phyloP scores from a whole-genome alignment of 352 stramenopile genomes.

The Pythium phragmiticola region DNA sequence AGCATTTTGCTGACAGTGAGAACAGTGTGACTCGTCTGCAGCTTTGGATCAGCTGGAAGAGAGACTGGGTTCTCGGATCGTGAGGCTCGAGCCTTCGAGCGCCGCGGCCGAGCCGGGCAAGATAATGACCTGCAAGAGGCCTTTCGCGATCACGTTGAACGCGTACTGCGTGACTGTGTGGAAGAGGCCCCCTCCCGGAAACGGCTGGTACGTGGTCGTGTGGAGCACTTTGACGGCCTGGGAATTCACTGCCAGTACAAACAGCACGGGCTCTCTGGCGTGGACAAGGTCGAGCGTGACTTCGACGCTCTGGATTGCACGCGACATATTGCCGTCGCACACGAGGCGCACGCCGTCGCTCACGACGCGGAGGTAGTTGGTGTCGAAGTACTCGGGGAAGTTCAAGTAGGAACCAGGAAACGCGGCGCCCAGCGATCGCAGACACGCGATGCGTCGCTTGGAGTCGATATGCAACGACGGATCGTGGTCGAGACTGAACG shows the following conservation, averaged over 20 bases:
- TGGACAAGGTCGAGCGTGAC: constrained; percentile 13
- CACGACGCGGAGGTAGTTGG: background rate
- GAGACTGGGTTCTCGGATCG: constrained; percentile 11
- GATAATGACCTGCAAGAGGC: constrained; percentile 10
- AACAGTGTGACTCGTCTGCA: too few relatives aligned
- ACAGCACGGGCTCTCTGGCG: background rate
- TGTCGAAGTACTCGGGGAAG: background rate
- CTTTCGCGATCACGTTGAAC: background rate
- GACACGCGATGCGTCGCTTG: background rate
- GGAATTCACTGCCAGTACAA: constrained; percentile 7
- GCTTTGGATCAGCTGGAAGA: too few relatives aligned
- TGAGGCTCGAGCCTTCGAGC: constrained; percentile 9
- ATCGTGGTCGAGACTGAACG: background rate
- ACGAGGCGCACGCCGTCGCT: constrained; percentile 9
- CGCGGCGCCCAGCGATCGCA: background rate
- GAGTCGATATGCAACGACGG: too few relatives aligned
- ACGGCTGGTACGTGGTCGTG: constrained; percentile 9
- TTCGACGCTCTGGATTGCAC: background rate
- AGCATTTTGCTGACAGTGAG: too few relatives aligned
- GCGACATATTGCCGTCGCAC: background rate
- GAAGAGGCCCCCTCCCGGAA: constrained; percentile 3
- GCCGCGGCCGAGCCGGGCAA: constrained; percentile 14
- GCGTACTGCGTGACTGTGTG: constrained; percentile 14
- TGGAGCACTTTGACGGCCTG: constrained; percentile 1
- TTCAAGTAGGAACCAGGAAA: constrained; percentile 15